Evolutionary conservation across 2,329 filamentous ascomycete genomes (phyloP), one percentile per base, ranked within the genome.

Genomic region (Colletotrichum somersetense): DNA sequence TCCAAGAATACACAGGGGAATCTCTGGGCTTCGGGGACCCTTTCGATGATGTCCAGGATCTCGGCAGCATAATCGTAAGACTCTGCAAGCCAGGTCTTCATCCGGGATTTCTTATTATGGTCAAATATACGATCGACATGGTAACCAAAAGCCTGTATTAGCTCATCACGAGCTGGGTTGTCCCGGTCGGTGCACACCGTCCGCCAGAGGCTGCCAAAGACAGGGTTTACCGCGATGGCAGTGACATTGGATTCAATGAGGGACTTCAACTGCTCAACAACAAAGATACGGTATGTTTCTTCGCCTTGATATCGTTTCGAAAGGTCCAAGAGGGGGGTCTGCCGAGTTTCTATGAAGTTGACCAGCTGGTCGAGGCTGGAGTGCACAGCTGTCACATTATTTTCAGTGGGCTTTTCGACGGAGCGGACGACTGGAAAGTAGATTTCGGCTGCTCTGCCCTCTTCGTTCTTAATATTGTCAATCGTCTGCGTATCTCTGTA

Each of bases 1-100:
- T 88, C 85, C 8, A 88, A 79, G 73, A 83, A 86, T 4, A 88
- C 82, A 40, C 86, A 84, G 2, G 86, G 86, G 66, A 83, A 88
- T 33, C 77, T 77, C 16, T 84, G 78, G 14, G 78, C 76, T 1
- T 78, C 77, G 0, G 83, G 77, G 1, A 88, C 80, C 0, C 75
- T 62, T 5, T 78, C 73, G 35, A 88, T 81, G 6, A 78, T 72
- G 0, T 80, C 77, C 33, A 79, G 68, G 8, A 88, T 84, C 33
- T 87, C 85, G 6, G 78, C 81, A 0, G 79, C 81, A 72, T 82
- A 85, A 75, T 88, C 83, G 74, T 88, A 88, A 1, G 85, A 88
- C 67, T 84, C 84, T 14, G 85, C 85, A 2, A 88, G 78, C 86
- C 86, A 89, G 0, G 67, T 72, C 75, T 83, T 85, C 82, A 87